phyloP scores from a whole-genome alignment of 148 eudicot genomes.

The Arbutus unedo region DNA sequence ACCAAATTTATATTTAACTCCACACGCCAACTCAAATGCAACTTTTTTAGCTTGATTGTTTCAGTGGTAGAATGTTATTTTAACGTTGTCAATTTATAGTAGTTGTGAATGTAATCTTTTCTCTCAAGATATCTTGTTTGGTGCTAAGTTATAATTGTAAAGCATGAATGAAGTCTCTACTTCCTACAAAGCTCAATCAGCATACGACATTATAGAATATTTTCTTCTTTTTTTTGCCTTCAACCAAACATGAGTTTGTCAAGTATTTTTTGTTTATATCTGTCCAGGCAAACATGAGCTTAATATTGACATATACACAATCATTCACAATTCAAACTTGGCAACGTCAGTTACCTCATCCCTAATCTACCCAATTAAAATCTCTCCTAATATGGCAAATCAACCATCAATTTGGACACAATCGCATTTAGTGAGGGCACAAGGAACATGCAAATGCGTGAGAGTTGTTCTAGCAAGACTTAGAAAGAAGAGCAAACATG shows the following conservation, averaged over 20 bases:
- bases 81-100: too few relatives aligned
- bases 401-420: background rate
- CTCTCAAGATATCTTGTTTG: too few relatives aligned
- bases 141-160: too few relatives aligned
- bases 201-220: too few relatives aligned
- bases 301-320: background rate
- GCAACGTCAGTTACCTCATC: background rate
- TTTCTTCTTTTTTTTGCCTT: background rate
- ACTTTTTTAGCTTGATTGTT: too few relatives aligned
- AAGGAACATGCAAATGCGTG: background rate
- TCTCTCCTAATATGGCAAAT: background rate
- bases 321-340: background rate
- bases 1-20: too few relatives aligned
- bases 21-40: too few relatives aligned
- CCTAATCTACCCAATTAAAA: background rate
- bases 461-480: background rate
- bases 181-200: too few relatives aligned
- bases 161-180: too few relatives aligned
- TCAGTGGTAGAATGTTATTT: too few relatives aligned
- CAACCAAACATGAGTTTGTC: background rate
- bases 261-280: background rate
- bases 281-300: too few relatives aligned
- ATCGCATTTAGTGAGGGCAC: background rate
- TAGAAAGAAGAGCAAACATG: background rate
- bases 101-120: too few relatives aligned